phyloP scores from a whole-genome alignment of 345 rosid genomes.

The Moringa oleifera region DNA sequence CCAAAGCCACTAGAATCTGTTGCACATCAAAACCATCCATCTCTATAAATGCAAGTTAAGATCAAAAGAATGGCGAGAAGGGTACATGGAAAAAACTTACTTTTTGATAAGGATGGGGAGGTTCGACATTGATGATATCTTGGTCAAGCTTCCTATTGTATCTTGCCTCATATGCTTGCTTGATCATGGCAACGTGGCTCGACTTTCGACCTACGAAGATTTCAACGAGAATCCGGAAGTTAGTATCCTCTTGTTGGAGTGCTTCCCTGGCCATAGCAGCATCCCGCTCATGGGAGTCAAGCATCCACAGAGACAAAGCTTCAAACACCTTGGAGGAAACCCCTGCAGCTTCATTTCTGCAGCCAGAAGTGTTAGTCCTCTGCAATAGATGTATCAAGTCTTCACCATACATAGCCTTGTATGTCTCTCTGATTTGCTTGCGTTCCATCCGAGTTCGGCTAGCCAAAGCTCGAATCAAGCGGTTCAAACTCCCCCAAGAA shows the following conservation, averaged over 20 bases:
- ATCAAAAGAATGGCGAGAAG: too few species aligned
- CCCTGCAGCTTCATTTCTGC: constrained; percentile 2
- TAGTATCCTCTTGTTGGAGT: constrained; percentile 24
- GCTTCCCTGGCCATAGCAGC: constrained; percentile 47
- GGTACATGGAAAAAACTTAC: constrained; percentile 29
- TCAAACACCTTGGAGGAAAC: constrained; percentile 7
- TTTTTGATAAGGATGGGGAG: constrained; percentile 59
- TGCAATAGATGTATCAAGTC: constrained; percentile 24
- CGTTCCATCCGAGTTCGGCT: constrained; percentile 28
- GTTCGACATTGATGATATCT: constrained; percentile 49
- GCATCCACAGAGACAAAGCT: constrained; percentile 41
- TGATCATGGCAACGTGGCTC: constrained; percentile 46
- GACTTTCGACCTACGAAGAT: constrained; percentile 61
- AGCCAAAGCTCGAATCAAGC: constrained; percentile 27
- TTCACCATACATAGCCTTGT: constrained; percentile 36
- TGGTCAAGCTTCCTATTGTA: constrained; percentile 47
- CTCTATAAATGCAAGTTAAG: too few species aligned
- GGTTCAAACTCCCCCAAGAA: constrained; percentile 25
- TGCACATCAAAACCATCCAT: too few species aligned
- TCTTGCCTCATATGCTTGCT: constrained; percentile 42
- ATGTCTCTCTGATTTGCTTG: constrained; percentile 33
- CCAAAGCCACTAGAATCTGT: constrained; percentile 57
- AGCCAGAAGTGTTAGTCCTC: constrained; percentile 1
- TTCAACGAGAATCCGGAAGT: constrained; percentile 44
- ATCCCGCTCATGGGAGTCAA: constrained; percentile 51